phyloP scores from a whole-genome alignment of 2,329 filamentous ascomycete genomes.

The Myriangium duriaei region DNA sequence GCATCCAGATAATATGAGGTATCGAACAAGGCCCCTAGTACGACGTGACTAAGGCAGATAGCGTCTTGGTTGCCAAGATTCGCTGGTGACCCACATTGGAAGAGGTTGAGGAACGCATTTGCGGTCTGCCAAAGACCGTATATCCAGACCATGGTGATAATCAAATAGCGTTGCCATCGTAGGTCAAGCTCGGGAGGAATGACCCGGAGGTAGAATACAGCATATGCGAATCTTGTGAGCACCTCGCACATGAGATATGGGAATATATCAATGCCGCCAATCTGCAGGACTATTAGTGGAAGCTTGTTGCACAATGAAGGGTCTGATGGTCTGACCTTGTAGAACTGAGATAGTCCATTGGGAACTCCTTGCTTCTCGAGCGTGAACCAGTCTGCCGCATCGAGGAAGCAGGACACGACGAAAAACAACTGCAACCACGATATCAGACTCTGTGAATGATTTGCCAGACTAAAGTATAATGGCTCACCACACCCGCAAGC shows the following conservation, averaged over 20 bases:
- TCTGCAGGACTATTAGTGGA: neutral
- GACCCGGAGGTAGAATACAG: slow-evolving; percentile 2
- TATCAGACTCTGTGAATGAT: too few species aligned
- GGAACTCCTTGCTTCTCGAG: neutral
- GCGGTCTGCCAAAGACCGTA: neutral
- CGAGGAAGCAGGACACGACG: neutral
- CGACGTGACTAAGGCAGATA: neutral
- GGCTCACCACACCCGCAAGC: too few species aligned
- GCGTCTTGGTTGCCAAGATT: neutral
- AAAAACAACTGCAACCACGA: neutral
- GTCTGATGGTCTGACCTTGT: neutral
- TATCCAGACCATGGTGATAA: slow-evolving; percentile 1
- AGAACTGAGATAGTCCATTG: neutral
- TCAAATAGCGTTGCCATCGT: slow-evolving; percentile 4
- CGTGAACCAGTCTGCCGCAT: neutral
- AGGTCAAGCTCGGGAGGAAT: neutral
- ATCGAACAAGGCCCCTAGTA: neutral
- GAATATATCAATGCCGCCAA: neutral
- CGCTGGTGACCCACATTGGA: slow-evolving; percentile 5
- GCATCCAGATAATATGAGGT: neutral
- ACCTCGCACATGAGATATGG: neutral
- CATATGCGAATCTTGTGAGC: neutral
- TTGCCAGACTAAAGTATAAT: too few species aligned
- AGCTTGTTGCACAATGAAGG: neutral
- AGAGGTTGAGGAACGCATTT: slow-evolving; percentile 6